Base-by-base conservation (phyloP, 2,329 filamentous ascomycete genomes). In the Colletotrichum sp. region DNA sequence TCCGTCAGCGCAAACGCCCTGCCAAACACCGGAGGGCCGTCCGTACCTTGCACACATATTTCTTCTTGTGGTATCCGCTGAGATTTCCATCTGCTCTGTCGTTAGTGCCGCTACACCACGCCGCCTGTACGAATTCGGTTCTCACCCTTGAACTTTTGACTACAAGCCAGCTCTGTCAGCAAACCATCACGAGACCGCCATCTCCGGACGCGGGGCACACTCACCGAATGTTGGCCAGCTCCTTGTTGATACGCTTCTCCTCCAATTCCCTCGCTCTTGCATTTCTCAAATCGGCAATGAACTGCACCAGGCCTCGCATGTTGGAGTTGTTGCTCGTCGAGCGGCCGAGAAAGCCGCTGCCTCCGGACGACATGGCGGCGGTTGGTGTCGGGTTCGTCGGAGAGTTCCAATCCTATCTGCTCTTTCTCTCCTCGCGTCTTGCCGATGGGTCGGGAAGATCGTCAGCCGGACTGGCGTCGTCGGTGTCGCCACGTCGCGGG, bases 191-290 rank as follows among this genome's bases (percentile, higher is more conserved):
- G 77, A 80, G 60, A 49, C 26, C 26, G n/a, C 36, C 28, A 26
- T 26, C 15, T 30, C 21, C 28, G 28, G 13, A 75, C 78, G 72
- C 80, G 79, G 70, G 75, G 68, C 10, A 34, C n/a, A n/a, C 90
- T 79, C 82, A 92, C 90, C 95, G 93, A 85, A 99, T 99, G 84
- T 99, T 99, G 83, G 97, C 97, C 85, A 99, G 88, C 88, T 99
- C 97, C 89, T 99, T 99, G 87, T 99, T 99, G 88, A 99, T 99
- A 83, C 97, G 92, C 90, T 99, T 99, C 89, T 99, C 97, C 85
- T 99, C 97, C 78, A 99, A 88, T 85, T 99, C 97, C 78, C 98
- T 92, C 63, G 98, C 97, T 85, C 97, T 92, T 70, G 97, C 97
- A 85, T 99, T 99, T 84, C 97, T 91, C 82, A 99, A 86, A 85